Conservation (phyloP, 129 eudicot genomes). For the Lactuca sativa region DNA sequence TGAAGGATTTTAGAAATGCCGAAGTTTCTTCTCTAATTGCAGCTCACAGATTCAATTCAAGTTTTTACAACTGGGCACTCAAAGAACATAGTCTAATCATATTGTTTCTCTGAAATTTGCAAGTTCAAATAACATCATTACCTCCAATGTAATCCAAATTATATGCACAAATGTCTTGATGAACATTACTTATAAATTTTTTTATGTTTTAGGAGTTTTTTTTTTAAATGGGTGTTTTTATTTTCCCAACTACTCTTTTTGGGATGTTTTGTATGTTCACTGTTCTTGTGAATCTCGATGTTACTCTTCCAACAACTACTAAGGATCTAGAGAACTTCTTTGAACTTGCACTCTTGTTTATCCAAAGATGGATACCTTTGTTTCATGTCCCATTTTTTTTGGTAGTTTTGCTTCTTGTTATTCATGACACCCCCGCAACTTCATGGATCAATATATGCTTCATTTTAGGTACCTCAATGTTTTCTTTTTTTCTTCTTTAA, state of each 20-base stretch:
- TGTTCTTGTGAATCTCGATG: constrained; percentile 72
- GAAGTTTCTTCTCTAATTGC: constrained; percentile 24
- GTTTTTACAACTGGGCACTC: constrained; percentile 36
- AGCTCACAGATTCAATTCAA: constrained; percentile 22
- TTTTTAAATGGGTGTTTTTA: constrained; percentile 21
- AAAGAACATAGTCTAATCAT: constrained; percentile 26
- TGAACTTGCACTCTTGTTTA: constrained; percentile 90
- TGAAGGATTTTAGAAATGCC: constrained; percentile 18
- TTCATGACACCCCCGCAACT: constrained; percentile 90
- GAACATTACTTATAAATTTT: not conserved
- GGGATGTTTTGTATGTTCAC: constrained; percentile 97
- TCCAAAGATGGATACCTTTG: constrained; percentile 97
- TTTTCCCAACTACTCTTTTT: constrained; percentile 81
- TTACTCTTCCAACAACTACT: constrained; percentile 81
- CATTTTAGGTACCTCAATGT: constrained; percentile 59
- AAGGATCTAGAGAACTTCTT: constrained; percentile 64
- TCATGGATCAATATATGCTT: constrained; percentile 72
- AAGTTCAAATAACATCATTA: constrained; percentile 38
- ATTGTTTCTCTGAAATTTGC: constrained; percentile 40
- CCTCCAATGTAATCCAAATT: constrained; percentile 44
- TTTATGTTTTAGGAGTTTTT: not conserved
- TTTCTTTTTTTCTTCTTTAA: constrained; percentile 11
- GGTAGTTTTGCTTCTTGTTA: constrained; percentile 91
- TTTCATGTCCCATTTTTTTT: constrained; percentile 93
- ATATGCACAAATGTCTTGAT: constrained; percentile 17